A percentile compares a stretch with the other conserved stretches of the same genome.
Conservation (phyloP, 2,329 filamentous ascomycete genomes). For the Sodiomyces alkalinus region DNA sequence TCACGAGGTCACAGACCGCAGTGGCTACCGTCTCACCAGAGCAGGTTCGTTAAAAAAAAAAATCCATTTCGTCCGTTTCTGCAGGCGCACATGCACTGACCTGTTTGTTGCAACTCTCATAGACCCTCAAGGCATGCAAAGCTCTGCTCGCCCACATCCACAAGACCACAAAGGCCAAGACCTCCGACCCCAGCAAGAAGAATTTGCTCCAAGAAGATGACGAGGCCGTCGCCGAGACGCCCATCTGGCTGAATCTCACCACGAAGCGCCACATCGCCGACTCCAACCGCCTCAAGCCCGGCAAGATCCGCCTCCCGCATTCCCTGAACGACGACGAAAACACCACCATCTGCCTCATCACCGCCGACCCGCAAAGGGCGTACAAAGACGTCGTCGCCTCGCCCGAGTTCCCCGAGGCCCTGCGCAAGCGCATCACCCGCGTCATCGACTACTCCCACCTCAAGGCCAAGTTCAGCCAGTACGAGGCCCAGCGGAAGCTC, state of each 20-base stretch:
- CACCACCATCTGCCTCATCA: constrained; percentile 72
- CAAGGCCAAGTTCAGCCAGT: constrained; percentile 68
- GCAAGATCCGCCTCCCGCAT: constrained; percentile 67
- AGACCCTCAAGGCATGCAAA: constrained; percentile 48
- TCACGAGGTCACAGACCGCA: constrained; percentile 13
- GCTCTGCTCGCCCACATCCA: constrained; percentile 48
- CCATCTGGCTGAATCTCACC: constrained; percentile 47
- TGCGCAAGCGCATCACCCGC: constrained; percentile 53
- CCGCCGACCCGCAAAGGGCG: constrained; percentile 61
- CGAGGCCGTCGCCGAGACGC: constrained; percentile 27
- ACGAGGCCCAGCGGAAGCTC: constrained; percentile 74
- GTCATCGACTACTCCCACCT: constrained; percentile 76
- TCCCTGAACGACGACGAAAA: constrained; percentile 52
- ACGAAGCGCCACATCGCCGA: constrained; percentile 55
- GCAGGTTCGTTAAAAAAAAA: constrained; percentile 17
- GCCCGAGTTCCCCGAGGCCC: constrained; percentile 51
- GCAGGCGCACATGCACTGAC: too few species aligned
- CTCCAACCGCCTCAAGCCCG: constrained; percentile 66
- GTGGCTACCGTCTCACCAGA: constrained; percentile 22
- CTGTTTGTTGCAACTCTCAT: constrained; percentile 5
- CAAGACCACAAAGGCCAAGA: constrained; percentile 28
- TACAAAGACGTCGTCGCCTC: constrained; percentile 69
- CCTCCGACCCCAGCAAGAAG: constrained; percentile 28
- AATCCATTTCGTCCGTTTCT: not conserved
- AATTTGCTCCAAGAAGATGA: constrained; percentile 36